Conservation (phyloP, 1,139 yeast species). For the Blastobotrys arbuscula region DNA sequence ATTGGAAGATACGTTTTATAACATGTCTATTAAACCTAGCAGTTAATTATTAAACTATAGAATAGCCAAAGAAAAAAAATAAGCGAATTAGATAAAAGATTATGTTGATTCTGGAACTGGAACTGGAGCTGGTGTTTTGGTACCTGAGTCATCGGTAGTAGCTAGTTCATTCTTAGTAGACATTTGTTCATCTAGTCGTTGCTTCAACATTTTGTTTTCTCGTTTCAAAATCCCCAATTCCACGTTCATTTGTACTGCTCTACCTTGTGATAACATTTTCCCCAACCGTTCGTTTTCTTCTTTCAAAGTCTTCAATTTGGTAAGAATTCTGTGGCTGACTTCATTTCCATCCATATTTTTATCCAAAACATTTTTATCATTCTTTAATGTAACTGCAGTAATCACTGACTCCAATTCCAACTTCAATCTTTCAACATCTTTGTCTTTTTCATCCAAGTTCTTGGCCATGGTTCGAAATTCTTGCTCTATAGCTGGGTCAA, state of each 20-base stretch:
- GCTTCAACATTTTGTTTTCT: conserved; percentile 36
- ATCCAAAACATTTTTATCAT: conserved; percentile 11
- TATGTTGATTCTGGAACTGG: not conserved
- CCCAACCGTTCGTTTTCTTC: conserved; percentile 69
- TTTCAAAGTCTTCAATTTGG: conserved; percentile 55
- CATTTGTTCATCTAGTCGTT: conserved; percentile 13
- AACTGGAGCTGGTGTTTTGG: not conserved
- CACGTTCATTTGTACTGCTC: conserved; percentile 62
- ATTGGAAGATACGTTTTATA: conserved; percentile 25
- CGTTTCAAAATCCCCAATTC: conserved; percentile 57
- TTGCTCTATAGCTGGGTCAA: conserved; percentile 24
- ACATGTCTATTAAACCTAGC: conserved; percentile 8
- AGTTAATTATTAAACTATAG: not conserved
- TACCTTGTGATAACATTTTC: conserved; percentile 65
- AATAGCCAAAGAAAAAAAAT: not conserved
- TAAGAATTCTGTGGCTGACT: conserved; percentile 67
- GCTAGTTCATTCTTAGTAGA: too few relatives aligned
- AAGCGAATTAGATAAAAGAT: not conserved
- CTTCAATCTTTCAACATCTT: conserved; percentile 57
- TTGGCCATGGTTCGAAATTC: conserved; percentile 45
- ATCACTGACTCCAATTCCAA: conserved; percentile 58
- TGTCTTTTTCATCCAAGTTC: conserved; percentile 46
- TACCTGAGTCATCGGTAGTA: too few relatives aligned
- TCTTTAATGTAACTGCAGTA: conserved; percentile 36
- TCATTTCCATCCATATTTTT: conserved; percentile 55